Base-by-base conservation (phyloP, 2,329 filamentous ascomycete genomes). In the Clarireedia monteithiana region DNA sequence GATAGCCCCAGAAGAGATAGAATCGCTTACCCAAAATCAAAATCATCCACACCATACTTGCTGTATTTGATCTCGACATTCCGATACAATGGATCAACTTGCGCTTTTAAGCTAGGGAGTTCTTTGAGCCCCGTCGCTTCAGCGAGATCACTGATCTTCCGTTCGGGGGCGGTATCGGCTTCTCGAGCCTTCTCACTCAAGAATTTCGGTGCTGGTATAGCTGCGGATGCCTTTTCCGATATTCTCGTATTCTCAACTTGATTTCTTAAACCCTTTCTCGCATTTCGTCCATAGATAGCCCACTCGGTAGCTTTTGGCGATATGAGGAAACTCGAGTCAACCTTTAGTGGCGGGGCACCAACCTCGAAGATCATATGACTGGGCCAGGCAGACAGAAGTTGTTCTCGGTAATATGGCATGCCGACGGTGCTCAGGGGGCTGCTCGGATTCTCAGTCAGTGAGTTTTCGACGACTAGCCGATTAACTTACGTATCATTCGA, bases 51-150 rank as follows among this genome's bases (percentile, higher is more conserved):
- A 20, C 94, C 94, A 71, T 96, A 99, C 69, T 91, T 95, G 77
- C 92, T 96, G 75, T 97, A 99, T 70, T 96, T 96, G 74, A 99
- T 99, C 70, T 97, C 92, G 10, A 96, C 88, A 65, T 91, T 91
- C 61, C 88, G 85, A 70, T 99, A 99, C 75, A 94, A 89, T 7
- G 88, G 81, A 23, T 92, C 88, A 4, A 94, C 87, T 56, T 96
- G 91, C 42, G 87, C 83, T 61, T 89, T 88, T 55, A 86, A 81
- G 61, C 86, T 86, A 59, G 88, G 85, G 3, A 92, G 75, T 54
- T 87, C 84, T 55, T 82, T 75, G 39, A 85, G 83, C n/a, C 82
- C 81, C 58, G 92, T 71, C 0, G 83, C 77, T 57, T 86, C 83
- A 42, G 79, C 74, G 2, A 84, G 75, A 56, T 91, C 88, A 56